A percentile compares a stretch with the other conserved stretches of the same genome.
Evolutionary conservation across 2,329 filamentous ascomycete species (phyloP).

Genomic region (Nothophoma quercina): DNA sequence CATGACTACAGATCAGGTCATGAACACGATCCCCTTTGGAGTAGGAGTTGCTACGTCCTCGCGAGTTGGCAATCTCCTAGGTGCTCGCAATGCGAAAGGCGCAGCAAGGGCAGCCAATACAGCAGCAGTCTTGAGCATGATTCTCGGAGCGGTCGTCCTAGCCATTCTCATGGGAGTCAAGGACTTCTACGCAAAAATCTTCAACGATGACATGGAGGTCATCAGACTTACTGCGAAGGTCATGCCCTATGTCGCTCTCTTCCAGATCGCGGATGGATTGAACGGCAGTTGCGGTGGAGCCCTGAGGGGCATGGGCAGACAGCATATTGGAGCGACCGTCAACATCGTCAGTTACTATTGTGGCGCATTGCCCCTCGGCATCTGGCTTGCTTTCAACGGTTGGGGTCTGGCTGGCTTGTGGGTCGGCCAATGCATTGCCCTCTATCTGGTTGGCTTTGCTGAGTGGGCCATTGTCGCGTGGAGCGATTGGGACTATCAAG

Average conservation of each 20-base stretch:
- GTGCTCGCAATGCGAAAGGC: conserved; percentile 69
- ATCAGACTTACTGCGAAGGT: conserved; percentile 76
- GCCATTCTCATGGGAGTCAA: conserved; percentile 73
- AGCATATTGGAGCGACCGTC: conserved; percentile 83
- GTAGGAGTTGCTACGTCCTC: conserved; percentile 82
- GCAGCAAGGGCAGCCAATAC: conserved; percentile 77
- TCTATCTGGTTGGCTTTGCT: conserved; percentile 79
- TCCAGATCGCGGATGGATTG: conserved; percentile 88
- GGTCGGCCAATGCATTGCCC: conserved; percentile 75
- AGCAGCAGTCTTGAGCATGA: conserved; percentile 75
- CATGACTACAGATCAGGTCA: conserved; percentile 86
- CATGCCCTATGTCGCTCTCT: conserved; percentile 85
- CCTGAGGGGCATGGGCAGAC: conserved; percentile 82
- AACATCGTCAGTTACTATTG: conserved; percentile 86
- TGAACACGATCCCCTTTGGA: conserved; percentile 87
- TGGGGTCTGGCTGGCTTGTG: conserved; percentile 84
- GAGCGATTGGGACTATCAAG: conserved; percentile 79
- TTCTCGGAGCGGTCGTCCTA: conserved; percentile 73
- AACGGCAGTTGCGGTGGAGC: conserved; percentile 86
- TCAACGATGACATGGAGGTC: conserved; percentile 79
- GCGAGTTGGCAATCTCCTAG: conserved; percentile 80
- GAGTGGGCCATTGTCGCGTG: conserved; percentile 83
- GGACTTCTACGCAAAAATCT: conserved; percentile 77
- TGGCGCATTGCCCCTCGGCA: conserved; percentile 80
- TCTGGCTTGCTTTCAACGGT: conserved; percentile 84